Percentiles rank a stretch among this genome's conserved stretches.
These are phyloP conservation scores for Fusarium globosum DNA, from an alignment of 2,329 filamentous ascomycete species.

Conservation along the genomic window DNA sequence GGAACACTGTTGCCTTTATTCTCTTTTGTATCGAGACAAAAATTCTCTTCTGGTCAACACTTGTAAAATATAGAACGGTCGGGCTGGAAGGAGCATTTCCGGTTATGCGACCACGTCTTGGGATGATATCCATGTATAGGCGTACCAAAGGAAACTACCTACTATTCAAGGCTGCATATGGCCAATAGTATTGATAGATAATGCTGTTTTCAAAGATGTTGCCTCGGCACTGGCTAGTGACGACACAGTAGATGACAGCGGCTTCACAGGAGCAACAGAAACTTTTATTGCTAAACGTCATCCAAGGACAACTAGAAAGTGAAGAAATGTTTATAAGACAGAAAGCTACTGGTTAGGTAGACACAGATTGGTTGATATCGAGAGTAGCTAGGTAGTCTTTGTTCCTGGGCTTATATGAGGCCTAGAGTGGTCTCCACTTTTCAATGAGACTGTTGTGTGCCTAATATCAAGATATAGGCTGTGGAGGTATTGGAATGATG, in stretches of 20 bases:
- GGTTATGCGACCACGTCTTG: conserved; percentile 35
- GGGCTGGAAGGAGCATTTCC: conserved; percentile 21
- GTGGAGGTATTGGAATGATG: background rate
- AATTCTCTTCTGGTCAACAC: conserved; percentile 10
- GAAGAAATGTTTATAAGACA: background rate
- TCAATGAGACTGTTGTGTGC: background rate
- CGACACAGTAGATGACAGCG: background rate
- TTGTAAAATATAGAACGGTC: conserved; percentile 38
- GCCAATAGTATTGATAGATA: conserved; percentile 3
- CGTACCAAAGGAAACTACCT: conserved; percentile 19
- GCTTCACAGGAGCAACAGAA: background rate
- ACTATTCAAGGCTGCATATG: background rate
- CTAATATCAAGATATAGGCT: background rate
- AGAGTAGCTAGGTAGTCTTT: background rate
- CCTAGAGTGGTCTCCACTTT: background rate
- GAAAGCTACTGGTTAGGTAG: background rate
- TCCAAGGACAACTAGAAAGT: background rate
- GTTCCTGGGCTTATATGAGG: background rate
- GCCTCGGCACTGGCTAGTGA: background rate
- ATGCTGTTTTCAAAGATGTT: conserved; percentile 1
- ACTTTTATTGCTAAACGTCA: background rate
- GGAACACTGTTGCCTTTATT: conserved; percentile 25
- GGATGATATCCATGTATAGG: conserved; percentile 41
- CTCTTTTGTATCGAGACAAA: conserved; percentile 8
- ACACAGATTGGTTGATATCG: background rate